Conservation (phyloP, 371 early-diverging fungal species). For the Mortierella sp. region DNA sequence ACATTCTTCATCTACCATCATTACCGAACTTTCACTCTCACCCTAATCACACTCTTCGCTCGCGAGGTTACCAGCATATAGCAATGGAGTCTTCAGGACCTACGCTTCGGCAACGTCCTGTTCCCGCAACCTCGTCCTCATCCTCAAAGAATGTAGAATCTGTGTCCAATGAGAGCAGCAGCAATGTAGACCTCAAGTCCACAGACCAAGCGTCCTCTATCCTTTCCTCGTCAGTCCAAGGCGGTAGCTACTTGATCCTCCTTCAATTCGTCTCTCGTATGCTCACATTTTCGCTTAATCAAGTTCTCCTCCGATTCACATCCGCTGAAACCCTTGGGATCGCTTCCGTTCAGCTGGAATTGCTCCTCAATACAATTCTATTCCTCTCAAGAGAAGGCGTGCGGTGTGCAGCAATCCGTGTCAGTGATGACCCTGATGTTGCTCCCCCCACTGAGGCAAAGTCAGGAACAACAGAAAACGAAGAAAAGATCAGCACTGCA, state of each 20-base stretch:
- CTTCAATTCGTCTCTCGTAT: conserved; percentile 85
- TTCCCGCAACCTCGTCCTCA: not conserved
- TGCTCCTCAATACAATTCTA: conserved; percentile 86
- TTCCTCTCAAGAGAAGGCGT: conserved; percentile 94
- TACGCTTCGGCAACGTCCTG: conserved; percentile 2
- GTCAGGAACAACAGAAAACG: not conserved
- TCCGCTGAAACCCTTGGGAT: conserved; percentile 84
- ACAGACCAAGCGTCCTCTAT: conserved; percentile 38
- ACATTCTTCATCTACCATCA: not conserved
- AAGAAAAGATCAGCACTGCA: not conserved
- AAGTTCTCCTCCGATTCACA: conserved; percentile 77
- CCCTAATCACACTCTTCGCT: not conserved
- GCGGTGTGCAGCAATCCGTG: conserved; percentile 78
- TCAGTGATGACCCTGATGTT: conserved; percentile 40
- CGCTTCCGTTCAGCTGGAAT: conserved; percentile 88
- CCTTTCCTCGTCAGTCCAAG: conserved; percentile 68
- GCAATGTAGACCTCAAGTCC: conserved; percentile 6
- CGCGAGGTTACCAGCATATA: not conserved
- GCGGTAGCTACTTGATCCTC: conserved; percentile 81
- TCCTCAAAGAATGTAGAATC: not conserved
- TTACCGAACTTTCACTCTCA: not conserved
- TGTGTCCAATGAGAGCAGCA: not conserved
- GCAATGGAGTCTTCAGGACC: conserved; percentile 4
- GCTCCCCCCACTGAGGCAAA: not conserved
- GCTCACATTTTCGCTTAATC: conserved; percentile 85